Evolutionary conservation across 139 green algal genomes (phyloP).

Genomic region (Mychonastes homosphaera): DNA sequence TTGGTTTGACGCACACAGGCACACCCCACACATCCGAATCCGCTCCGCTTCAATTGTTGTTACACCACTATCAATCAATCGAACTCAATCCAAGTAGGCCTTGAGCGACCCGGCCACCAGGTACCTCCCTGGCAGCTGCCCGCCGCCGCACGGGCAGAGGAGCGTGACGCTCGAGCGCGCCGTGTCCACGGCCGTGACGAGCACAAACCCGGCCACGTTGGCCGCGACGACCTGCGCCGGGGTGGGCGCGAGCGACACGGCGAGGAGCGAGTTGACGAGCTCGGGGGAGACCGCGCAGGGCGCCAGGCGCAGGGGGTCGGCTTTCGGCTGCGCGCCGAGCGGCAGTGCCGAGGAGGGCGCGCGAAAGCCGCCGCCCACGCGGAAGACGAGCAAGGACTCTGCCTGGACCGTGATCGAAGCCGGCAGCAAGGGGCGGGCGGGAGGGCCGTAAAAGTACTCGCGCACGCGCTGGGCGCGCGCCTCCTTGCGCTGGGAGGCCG

Average conservation of each 20-base stretch:
- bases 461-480: constrained; percentile 47
- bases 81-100: constrained; percentile 47
- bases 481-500: constrained; percentile 31
- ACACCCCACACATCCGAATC: too few species aligned
- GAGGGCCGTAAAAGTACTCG: constrained; percentile 87
- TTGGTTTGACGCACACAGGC: too few species aligned
- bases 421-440: constrained; percentile 32
- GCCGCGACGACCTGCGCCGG: constrained; percentile 28
- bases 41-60: too few species aligned
- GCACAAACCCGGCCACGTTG: constrained; percentile 79
- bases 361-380: constrained; percentile 49
- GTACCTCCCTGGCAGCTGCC: constrained; percentile 59
- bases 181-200: constrained; percentile 53
- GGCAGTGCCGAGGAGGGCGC: constrained; percentile 69
- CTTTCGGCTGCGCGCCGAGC: constrained; percentile 47
- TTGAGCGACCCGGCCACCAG: constrained; percentile 66
- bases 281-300: constrained; percentile 29
- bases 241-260: constrained; percentile 63
- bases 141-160: constrained; percentile 56
- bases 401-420: constrained; percentile 34
- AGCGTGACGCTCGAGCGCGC: constrained; percentile 52
- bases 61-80: too few species aligned
- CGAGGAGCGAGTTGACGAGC: constrained; percentile 71
- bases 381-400: background rate
- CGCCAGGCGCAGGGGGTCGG: constrained; percentile 49